A percentile compares a stretch with the other conserved stretches of the same genome.
These are phyloP conservation scores for Globisporangium paroecandrum DNA, from an alignment of 352 stramenopile species.

Conservation along the genomic window DNA sequence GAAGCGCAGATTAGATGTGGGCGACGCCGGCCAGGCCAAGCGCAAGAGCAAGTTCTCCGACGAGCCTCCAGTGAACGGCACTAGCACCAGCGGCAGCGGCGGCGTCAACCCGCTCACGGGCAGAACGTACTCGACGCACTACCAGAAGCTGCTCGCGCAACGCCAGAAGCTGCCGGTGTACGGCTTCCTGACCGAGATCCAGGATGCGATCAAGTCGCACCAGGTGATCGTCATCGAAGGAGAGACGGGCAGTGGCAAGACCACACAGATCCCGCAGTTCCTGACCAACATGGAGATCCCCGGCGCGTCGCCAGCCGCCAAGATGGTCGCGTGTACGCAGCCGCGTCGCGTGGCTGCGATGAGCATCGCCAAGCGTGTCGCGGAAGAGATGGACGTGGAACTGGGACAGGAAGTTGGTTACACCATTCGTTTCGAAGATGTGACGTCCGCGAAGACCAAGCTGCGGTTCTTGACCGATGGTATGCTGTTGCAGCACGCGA, in stretches of 20 bases:
- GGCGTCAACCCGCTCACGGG: slow-evolving; percentile 91
- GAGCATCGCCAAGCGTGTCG: slow-evolving; percentile 96
- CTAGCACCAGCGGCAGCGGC: background rate
- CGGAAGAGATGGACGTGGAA: slow-evolving; percentile 98
- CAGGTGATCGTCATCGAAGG: slow-evolving; percentile 97
- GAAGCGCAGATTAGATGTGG: slow-evolving; percentile 67
- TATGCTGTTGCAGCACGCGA: slow-evolving; percentile 97
- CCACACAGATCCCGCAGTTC: slow-evolving; percentile 96
- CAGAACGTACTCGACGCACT: slow-evolving; percentile 85
- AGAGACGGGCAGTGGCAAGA: slow-evolving; percentile 98
- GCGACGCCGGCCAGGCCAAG: slow-evolving; percentile 48
- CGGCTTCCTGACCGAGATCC: slow-evolving; percentile 95
- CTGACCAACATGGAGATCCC: slow-evolving; percentile 77
- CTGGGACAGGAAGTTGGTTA: slow-evolving; percentile 98
- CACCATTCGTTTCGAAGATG: slow-evolving; percentile 99
- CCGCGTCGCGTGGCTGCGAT: slow-evolving; percentile 97
- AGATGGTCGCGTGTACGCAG: slow-evolving; percentile 96
- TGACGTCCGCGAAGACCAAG: slow-evolving; percentile 82
- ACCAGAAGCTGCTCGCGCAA: slow-evolving; percentile 90
- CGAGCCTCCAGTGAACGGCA: slow-evolving; percentile 23
- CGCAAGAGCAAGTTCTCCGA: slow-evolving; percentile 83
- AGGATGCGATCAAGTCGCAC: slow-evolving; percentile 92
- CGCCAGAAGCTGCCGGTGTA: slow-evolving; percentile 98
- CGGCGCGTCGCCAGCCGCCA: slow-evolving; percentile 51
- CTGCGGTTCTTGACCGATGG: slow-evolving; percentile 82